These are phyloP conservation scores for Chaetomium tenue DNA, from an alignment of 495 filamentous ascomycete species.

Conservation along the genomic window DNA sequence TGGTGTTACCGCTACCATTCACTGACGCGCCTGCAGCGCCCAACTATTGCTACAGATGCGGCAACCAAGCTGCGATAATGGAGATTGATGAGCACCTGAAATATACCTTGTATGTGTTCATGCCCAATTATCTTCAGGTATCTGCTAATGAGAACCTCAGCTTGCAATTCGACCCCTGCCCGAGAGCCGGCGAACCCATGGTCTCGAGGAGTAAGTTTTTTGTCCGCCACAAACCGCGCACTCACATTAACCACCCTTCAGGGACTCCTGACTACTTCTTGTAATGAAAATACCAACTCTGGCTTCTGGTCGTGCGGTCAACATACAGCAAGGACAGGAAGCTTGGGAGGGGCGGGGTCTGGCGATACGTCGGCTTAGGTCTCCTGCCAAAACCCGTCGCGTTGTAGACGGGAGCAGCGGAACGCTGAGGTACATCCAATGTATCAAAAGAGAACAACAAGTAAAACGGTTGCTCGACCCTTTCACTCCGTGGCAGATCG, in stretches of 20 bases:
- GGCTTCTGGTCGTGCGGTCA: conserved; percentile 12
- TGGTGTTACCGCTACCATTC: conserved; percentile 3
- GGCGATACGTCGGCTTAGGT: conserved; percentile 1
- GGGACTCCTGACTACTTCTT: conserved; percentile 34
- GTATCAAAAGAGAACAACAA: conserved; percentile 21
- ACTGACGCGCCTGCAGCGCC: conserved; percentile 59
- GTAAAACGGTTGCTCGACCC: neutral
- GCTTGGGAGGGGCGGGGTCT: conserved; percentile 10
- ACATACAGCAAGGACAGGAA: conserved; percentile 9
- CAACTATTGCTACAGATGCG: conserved; percentile 97
- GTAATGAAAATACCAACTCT: conserved; percentile 21
- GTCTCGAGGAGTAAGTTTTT: conserved; percentile 75
- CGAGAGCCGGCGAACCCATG: conserved; percentile 96
- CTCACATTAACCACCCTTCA: conserved; percentile 11
- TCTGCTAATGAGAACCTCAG: conserved; percentile 47
- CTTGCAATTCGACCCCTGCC: conserved; percentile 99
- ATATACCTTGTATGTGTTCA: conserved; percentile 91
- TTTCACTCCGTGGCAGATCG: neutral
- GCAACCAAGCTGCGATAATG: conserved; percentile 99
- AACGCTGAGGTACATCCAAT: conserved; percentile 14
- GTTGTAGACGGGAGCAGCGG: neutral
- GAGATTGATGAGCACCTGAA: conserved; percentile 99
- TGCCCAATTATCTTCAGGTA: too few species aligned
- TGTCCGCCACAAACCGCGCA: neutral
- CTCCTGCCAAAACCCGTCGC: neutral